Evolutionary conservation across 352 stramenopile genomes (phyloP), one percentile per base, ranked within the genome.

Genomic region (Phytophthora aleatoria): DNA sequence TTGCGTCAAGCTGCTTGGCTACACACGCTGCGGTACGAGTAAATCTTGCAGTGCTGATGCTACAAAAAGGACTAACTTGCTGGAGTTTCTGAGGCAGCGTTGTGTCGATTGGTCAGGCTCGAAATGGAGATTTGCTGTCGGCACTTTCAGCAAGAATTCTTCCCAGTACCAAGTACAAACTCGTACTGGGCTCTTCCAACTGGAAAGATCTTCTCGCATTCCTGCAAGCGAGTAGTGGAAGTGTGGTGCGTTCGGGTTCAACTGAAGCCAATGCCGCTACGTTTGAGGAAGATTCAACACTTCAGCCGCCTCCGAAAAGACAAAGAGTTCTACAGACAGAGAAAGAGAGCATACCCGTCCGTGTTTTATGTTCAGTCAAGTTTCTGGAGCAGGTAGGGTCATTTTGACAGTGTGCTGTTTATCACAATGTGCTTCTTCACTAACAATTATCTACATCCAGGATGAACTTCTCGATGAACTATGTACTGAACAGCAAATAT

Each of bases 381-480:
- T 71, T 86, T 64, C 60, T 89, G 13, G 50, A 79, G 24, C 53
- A 76, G 57, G 77, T 85, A 67, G 31, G 27, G 27, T 2, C 11
- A 39, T 41, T 9, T 33, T 24, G 28, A 38, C 12, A 48, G 59
- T 36, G 11, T 54, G 33, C 26, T 38, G 45, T 10, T 48, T 50
- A 41, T 6, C 35, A n/a, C 12, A 41, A 41, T 41, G 35, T 41
- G 5, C 20, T 20, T 20, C 20, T n/a, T 16, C 10, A 47, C 35
- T 41, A 61, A 44, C 38, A 31, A 4, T 43, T 26, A 38, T 44
- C 27, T 43, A n/a, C 10, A 44, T 64, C 2, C 28, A 93, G 82
- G 81, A 89, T 48, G 77, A 77, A 15, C 52, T 90, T 28, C 66
- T 93, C 11, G 81, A 90, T 43, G 72, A 87, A n/a, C 54, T 93